Percentiles rank a stretch among this genome's conserved stretches.
Evolutionary conservation across 345 rosid species (phyloP).

Genomic region (Brassica carinata): DNA sequence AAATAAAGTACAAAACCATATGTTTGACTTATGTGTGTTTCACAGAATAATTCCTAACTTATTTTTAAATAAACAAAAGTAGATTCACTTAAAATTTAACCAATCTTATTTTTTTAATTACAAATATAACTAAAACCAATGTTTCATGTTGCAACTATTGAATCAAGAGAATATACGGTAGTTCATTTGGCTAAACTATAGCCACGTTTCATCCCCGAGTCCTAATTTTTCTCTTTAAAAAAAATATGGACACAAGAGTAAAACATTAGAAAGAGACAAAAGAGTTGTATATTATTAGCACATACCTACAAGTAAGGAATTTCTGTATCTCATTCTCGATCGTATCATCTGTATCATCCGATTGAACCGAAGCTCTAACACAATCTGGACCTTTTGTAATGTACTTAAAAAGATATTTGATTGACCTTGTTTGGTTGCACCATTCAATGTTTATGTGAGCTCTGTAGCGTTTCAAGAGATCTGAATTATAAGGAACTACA

Average conservation of each 20-base stretch:
- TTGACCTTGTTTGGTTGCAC: neutral
- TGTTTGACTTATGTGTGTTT: neutral
- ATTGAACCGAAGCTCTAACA: neutral
- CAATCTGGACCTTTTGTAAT: neutral
- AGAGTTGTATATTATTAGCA: neutral
- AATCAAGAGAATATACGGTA: neutral
- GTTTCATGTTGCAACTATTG: neutral
- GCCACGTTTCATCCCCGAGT: neutral
- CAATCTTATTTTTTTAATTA: neutral
- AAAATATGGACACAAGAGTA: neutral
- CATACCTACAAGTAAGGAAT: neutral
- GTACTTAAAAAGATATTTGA: conserved; percentile 4
- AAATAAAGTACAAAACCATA: neutral
- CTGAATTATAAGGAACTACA: neutral
- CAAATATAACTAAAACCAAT: neutral
- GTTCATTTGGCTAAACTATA: neutral
- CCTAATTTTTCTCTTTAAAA: neutral
- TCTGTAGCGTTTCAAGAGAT: neutral
- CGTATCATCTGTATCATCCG: neutral
- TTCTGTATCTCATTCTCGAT: neutral
- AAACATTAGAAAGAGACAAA: neutral
- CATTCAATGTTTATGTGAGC: neutral
- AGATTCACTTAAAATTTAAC: neutral
- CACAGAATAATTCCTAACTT: neutral
- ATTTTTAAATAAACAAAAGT: neutral